A percentile compares a stretch with the other conserved stretches of the same genome.
Evolutionary conservation across 208 protist genomes (phyloP).

Genomic region (Strigomonas culicis): DNA sequence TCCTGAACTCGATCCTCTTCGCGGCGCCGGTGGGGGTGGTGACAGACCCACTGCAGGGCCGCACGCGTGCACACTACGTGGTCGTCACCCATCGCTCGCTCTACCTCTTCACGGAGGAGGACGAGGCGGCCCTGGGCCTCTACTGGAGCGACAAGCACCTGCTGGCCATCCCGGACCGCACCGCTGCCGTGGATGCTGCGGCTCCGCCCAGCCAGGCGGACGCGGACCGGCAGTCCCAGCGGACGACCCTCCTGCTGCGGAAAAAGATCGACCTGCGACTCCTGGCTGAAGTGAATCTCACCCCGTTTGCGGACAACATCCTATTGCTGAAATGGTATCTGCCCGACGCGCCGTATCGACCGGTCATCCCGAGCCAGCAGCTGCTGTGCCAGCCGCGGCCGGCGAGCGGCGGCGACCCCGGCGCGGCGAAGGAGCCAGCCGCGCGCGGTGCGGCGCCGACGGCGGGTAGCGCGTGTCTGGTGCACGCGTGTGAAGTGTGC

Average conservation of each 20-base stretch:
- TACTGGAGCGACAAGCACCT: background rate
- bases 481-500: constrained; percentile 17
- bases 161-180: too few relatives aligned
- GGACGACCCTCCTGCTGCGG: constrained; percentile 25
- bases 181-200: too few relatives aligned
- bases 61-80: too few relatives aligned
- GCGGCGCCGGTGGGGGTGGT: too few relatives aligned
- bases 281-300: constrained; percentile 54
- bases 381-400: background rate
- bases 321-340: constrained; percentile 64
- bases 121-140: background rate
- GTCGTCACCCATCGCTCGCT: constrained; percentile 1
- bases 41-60: too few relatives aligned
- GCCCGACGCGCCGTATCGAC: constrained; percentile 38
- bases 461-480: background rate
- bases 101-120: background rate
- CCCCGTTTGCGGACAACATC: constrained; percentile 56
- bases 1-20: too few relatives aligned
- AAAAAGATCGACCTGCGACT: constrained; percentile 72
- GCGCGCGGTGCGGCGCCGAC: too few relatives aligned
- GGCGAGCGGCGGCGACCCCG: too few relatives aligned
- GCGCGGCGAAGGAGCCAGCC: too few relatives aligned
- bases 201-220: background rate
- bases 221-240: constrained; percentile 3
- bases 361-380: constrained; percentile 14